A percentile compares a stretch with the other conserved stretches of the same genome.
These are phyloP conservation scores for Didymellaceae sp. DNA, from an alignment of 2,329 filamentous ascomycete genomes.

Conservation along the genomic window DNA sequence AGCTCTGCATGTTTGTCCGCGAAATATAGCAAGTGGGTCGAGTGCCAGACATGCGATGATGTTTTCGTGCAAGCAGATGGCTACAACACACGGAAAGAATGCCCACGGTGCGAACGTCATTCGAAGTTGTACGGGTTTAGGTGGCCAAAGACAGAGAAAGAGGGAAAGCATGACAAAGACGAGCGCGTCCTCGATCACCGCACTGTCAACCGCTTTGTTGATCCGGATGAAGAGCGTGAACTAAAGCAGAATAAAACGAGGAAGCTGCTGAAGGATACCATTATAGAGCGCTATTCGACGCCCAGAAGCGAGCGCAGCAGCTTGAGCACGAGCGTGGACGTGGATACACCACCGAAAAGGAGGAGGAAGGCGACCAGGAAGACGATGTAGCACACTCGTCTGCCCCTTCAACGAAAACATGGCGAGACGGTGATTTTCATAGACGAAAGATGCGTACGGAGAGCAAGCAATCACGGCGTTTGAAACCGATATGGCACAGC, in stretches of 20 bases:
- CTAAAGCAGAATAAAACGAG: slow-evolving; percentile 40
- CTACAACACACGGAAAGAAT: slow-evolving; percentile 82
- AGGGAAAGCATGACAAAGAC: slow-evolving; percentile 74
- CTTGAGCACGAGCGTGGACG: slow-evolving; percentile 32
- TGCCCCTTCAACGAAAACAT: background rate
- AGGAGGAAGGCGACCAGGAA: slow-evolving; percentile 33
- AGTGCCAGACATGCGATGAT: slow-evolving; percentile 81
- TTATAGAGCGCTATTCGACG: slow-evolving; percentile 37
- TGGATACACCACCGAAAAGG: slow-evolving; percentile 31
- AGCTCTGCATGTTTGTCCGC: slow-evolving; percentile 78
- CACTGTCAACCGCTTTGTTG: slow-evolving; percentile 83
- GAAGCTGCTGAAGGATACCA: slow-evolving; percentile 31
- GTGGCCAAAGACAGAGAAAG: slow-evolving; percentile 93
- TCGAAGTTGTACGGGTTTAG: slow-evolving; percentile 93
- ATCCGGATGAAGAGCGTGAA: slow-evolving; percentile 66
- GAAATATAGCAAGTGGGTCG: slow-evolving; percentile 81
- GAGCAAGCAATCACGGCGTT: slow-evolving; percentile 1
- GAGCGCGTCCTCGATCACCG: slow-evolving; percentile 80
- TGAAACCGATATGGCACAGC: background rate
- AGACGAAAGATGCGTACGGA: background rate
- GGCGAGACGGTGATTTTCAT: background rate
- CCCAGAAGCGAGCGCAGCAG: slow-evolving; percentile 37
- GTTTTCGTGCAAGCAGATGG: slow-evolving; percentile 89
- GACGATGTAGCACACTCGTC: slow-evolving; percentile 35
- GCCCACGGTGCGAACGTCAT: slow-evolving; percentile 91